These are phyloP conservation scores for Neurospora terricola DNA, from an alignment of 495 filamentous ascomycete genomes.

Conservation along the genomic window DNA sequence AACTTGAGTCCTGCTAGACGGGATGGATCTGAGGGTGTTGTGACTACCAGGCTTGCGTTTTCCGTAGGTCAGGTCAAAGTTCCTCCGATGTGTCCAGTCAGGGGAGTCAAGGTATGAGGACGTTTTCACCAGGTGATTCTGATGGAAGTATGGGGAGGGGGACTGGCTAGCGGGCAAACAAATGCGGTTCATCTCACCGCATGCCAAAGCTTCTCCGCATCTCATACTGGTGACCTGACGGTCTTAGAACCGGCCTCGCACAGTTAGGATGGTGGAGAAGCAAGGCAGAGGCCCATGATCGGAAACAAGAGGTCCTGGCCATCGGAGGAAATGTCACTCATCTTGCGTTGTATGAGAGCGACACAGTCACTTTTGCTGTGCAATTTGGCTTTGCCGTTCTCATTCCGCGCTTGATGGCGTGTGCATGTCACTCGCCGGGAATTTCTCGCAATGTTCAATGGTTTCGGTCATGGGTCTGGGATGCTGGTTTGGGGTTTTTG, in stretches of 20 bases:
- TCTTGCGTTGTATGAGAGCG: background rate
- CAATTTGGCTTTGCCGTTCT: background rate
- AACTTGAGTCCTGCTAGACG: constrained; percentile 10
- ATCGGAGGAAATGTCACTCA: background rate
- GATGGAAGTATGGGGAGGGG: background rate
- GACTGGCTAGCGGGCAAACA: background rate
- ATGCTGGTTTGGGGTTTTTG: background rate
- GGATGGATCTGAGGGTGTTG: constrained; percentile 1
- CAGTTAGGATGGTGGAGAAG: background rate
- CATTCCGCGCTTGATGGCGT: background rate
- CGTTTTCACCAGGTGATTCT: background rate
- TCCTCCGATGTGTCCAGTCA: background rate
- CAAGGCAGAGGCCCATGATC: background rate
- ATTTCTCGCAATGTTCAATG: background rate
- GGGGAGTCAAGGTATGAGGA: background rate
- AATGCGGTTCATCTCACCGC: background rate
- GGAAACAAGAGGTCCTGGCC: background rate
- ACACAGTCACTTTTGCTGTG: background rate
- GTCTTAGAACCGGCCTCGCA: background rate
- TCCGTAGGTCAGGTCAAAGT: constrained; percentile 29
- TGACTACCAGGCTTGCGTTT: background rate
- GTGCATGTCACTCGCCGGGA: background rate
- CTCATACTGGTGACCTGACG: background rate
- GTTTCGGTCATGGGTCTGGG: background rate
- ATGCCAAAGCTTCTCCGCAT: background rate